Percentiles rank a stretch among this genome's conserved stretches.
Evolutionary conservation across 805 yeast species (phyloP).

Genomic region (Sungouiella blattae): DNA sequence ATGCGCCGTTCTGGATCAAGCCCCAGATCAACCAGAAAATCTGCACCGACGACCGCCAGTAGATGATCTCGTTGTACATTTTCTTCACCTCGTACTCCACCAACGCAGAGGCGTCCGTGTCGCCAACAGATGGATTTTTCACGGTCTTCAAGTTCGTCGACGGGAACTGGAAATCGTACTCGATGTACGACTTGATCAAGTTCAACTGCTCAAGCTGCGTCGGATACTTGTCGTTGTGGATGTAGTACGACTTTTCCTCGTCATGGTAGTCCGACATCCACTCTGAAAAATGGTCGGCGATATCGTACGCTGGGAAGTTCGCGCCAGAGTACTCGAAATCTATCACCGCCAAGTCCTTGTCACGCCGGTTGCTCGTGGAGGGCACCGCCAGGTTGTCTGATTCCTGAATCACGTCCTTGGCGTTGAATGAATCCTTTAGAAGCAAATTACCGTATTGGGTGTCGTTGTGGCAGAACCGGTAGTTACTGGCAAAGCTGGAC

Average conservation of each 20-base stretch:
- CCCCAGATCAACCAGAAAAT: constrained; percentile 93
- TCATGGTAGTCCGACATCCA: constrained; percentile 95
- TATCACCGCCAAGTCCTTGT: constrained; percentile 74
- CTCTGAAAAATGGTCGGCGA: constrained; percentile 90
- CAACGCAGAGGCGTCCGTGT: constrained; percentile 15
- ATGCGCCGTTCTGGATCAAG: constrained; percentile 66
- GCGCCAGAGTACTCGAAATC: constrained; percentile 96
- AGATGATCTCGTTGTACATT: constrained; percentile 60
- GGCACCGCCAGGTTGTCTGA: constrained; percentile 16
- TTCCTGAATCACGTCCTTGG: constrained; percentile 33
- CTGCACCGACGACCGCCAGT: constrained; percentile 80
- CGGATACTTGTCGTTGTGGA: constrained; percentile 64
- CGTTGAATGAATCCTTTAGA: constrained; percentile 55
- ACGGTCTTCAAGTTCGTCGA: constrained; percentile 27
- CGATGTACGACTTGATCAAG: constrained; percentile 74
- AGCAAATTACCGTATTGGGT: constrained; percentile 94
- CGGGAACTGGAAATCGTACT: constrained; percentile 46
- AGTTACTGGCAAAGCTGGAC: constrained; percentile 39
- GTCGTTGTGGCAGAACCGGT: constrained; percentile 92
- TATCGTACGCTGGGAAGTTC: constrained; percentile 83
- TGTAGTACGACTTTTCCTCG: constrained; percentile 46
- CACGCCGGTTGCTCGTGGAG: constrained; percentile 31
- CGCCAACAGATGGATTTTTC: constrained; percentile 15
- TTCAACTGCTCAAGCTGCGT: constrained; percentile 62
- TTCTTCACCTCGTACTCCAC: constrained; percentile 43